Percentiles rank a stretch among this genome's conserved stretches.
These are phyloP conservation scores for Polyporus tsugae DNA, from an alignment of 1,284 basidiomycete species.

Conservation along the genomic window DNA sequence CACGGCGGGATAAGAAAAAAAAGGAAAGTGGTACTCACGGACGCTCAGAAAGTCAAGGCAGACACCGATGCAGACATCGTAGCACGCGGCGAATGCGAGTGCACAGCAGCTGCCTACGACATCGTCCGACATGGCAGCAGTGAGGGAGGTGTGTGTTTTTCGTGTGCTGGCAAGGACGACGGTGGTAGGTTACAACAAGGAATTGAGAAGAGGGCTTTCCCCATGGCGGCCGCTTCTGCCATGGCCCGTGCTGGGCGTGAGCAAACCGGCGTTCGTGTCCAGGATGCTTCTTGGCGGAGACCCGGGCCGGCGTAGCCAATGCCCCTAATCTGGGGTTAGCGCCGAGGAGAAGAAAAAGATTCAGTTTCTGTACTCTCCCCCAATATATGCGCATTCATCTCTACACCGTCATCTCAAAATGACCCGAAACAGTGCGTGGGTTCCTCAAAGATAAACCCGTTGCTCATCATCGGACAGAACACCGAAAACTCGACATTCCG, in stretches of 20 bases:
- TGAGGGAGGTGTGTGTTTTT: neutral
- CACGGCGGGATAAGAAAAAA: neutral
- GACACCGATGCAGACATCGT: constrained; percentile 30
- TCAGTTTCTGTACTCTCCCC: no score
- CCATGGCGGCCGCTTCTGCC: constrained; percentile 1
- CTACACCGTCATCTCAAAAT: constrained; percentile 42
- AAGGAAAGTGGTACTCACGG: constrained; percentile 27
- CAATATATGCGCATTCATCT: neutral
- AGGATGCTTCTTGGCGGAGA: neutral
- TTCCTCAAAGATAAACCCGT: neutral
- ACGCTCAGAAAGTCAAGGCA: constrained; percentile 36
- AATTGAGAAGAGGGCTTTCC: neutral
- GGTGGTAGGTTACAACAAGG: neutral
- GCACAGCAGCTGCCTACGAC: constrained; percentile 28
- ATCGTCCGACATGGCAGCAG: constrained; percentile 35
- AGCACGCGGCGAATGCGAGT: constrained; percentile 24
- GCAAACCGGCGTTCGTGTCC: neutral
- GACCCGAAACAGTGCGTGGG: constrained; percentile 63
- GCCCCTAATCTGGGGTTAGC: no score
- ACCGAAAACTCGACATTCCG: constrained; percentile 56
- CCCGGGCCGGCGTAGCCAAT: neutral
- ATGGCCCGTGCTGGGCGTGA: neutral
- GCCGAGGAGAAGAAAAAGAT: no score
- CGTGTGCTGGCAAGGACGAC: neutral
- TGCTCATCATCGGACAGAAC: constrained; percentile 42